Conservation (phyloP, 108 stramenopile genomes). For the Discostella pseudostelligera region DNA sequence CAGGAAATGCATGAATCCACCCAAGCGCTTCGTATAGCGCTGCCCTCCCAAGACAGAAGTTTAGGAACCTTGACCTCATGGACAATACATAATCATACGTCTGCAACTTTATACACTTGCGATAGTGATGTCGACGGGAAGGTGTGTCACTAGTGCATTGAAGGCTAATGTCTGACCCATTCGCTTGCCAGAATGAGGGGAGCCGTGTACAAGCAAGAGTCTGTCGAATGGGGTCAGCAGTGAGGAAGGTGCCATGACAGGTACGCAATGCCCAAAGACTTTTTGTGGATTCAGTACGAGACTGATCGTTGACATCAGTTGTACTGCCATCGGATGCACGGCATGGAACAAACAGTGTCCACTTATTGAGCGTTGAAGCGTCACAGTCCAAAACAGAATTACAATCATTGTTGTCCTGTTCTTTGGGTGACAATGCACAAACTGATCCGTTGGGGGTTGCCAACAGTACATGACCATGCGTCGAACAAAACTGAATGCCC, state of each 20-base stretch:
- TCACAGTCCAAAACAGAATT: slow-evolving; percentile 19
- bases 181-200: slow-evolving; percentile 59
- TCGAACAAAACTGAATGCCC: slow-evolving; percentile 44
- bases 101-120: slow-evolving; percentile 43
- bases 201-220: slow-evolving; percentile 36
- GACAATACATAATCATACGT: slow-evolving; percentile 42
- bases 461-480: slow-evolving; percentile 35
- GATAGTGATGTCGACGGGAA: slow-evolving; percentile 50
- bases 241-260: slow-evolving; percentile 44
- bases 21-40: slow-evolving; percentile 48
- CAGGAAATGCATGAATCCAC: no score
- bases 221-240: slow-evolving; percentile 28
- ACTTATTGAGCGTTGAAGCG: slow-evolving; percentile 15
- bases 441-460: slow-evolving; percentile 28
- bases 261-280: slow-evolving; percentile 55
- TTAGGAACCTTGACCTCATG: slow-evolving; percentile 44
- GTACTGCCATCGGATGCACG: slow-evolving; percentile 27
- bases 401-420: slow-evolving; percentile 12
- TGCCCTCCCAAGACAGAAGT: slow-evolving; percentile 38
- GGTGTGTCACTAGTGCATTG: slow-evolving; percentile 53
- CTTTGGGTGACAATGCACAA: slow-evolving; percentile 17
- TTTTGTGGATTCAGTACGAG: slow-evolving; percentile 8
- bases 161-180: slow-evolving; percentile 43
- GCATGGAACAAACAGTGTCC: slow-evolving; percentile 34
- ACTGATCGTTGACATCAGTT: neutral